These are phyloP conservation scores for Exophiala mesophila DNA, from an alignment of 2,329 filamentous ascomycete species.

Conservation along the genomic window DNA sequence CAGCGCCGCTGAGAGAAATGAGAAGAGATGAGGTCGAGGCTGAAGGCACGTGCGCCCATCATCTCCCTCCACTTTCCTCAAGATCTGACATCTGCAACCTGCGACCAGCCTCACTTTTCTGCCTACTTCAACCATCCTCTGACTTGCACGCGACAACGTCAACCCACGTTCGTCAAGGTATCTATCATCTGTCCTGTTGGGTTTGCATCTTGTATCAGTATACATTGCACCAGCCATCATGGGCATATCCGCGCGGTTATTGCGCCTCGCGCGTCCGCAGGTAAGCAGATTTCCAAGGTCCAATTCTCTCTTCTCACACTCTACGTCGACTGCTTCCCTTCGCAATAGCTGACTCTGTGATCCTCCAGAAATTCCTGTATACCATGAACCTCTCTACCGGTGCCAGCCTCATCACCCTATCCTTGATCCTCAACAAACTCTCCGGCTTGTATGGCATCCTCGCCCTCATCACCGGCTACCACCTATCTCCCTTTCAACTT, in stretches of 20 bases:
- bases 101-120: too few species aligned
- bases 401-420: constrained; percentile 75
- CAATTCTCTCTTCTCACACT: neutral
- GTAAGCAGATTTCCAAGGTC: too few species aligned
- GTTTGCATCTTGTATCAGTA: too few species aligned
- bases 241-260: constrained; percentile 33
- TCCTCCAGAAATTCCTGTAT: constrained; percentile 69
- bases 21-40: too few species aligned
- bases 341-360: constrained; percentile 8
- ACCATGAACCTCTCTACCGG: constrained; percentile 82
- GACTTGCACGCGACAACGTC: too few species aligned
- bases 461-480: constrained; percentile 79
- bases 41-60: too few species aligned
- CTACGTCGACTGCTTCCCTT: neutral
- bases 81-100: too few species aligned
- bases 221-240: constrained; percentile 20
- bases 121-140: too few species aligned
- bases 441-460: constrained; percentile 87
- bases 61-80: too few species aligned
- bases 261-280: constrained; percentile 49
- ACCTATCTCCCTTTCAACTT: constrained; percentile 75
- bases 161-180: too few species aligned
- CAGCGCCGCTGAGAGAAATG: too few species aligned
- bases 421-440: constrained; percentile 85
- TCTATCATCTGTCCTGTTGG: too few species aligned